Percentiles rank a stretch among this genome's conserved stretches.
These are phyloP conservation scores for Debaryomyces subglobosus DNA, from an alignment of 1,139 yeast genomes.

Conservation along the genomic window DNA sequence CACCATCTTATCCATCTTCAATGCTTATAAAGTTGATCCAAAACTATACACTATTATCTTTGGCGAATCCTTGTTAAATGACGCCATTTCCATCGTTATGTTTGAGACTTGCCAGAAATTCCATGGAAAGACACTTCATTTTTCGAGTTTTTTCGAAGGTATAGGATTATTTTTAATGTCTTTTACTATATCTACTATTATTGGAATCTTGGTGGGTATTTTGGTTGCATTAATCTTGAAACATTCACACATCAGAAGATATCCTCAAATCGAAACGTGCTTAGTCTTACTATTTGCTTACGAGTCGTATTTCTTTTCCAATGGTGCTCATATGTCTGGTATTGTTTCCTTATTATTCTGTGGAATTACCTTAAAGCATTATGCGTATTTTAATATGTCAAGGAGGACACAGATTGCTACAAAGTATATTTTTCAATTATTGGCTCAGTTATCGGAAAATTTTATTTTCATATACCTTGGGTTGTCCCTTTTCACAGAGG, in stretches of 20 bases:
- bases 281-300: constrained; percentile 88
- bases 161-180: constrained; percentile 91
- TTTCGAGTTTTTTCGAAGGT: constrained; percentile 88
- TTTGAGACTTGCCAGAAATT: constrained; percentile 98
- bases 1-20: constrained; percentile 92
- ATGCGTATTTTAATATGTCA: constrained; percentile 97
- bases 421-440: constrained; percentile 87
- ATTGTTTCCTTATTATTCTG: constrained; percentile 93
- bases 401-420: constrained; percentile 96
- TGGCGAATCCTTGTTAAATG: constrained; percentile 93
- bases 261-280: constrained; percentile 96
- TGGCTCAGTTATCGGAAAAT: constrained; percentile 95
- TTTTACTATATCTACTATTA: constrained; percentile 87
- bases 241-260: constrained; percentile 89
- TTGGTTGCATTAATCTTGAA: constrained; percentile 86
- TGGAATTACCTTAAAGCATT: constrained; percentile 95
- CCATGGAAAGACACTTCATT: constrained; percentile 77
- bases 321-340: constrained; percentile 99
- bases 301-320: constrained; percentile 95
- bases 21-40: constrained; percentile 97
- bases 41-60: constrained; percentile 94
- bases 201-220: constrained; percentile 87
- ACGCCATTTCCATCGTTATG: constrained; percentile 98
- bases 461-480: constrained; percentile 96
- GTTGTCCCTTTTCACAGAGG: constrained; percentile 91